A percentile compares a stretch with the other conserved stretches of the same genome.
Conservation (phyloP, 2,329 filamentous ascomycete species). For the Calonectria honghensis region DNA sequence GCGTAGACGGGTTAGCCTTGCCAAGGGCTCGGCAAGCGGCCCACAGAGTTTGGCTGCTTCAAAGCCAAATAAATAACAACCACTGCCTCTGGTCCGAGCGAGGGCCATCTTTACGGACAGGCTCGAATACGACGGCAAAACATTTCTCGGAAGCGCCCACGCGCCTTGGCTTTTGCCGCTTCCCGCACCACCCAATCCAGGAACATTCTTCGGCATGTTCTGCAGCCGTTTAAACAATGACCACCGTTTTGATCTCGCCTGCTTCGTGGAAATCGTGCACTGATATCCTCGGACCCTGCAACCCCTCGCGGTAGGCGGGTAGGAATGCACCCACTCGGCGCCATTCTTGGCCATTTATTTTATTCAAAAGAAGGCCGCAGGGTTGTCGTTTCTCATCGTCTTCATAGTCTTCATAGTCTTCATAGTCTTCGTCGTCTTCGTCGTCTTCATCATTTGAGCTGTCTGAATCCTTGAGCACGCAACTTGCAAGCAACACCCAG, state of each 20-base stretch:
- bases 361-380: not conserved
- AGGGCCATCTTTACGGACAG: not conserved
- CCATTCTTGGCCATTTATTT: not conserved
- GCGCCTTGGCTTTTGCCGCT: not conserved
- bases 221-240: not conserved
- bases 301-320: not conserved
- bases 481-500: not conserved
- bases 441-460: not conserved
- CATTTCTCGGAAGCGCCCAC: not conserved
- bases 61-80: constrained; percentile 13
- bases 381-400: not conserved
- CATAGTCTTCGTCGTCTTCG: too few relatives aligned
- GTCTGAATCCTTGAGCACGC: not conserved
- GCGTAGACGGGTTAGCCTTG: constrained; percentile 14
- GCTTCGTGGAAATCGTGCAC: not conserved
- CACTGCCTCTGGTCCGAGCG: constrained; percentile 5
- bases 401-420: too few relatives aligned
- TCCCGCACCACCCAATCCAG: not conserved
- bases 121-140: not conserved
- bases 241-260: not conserved
- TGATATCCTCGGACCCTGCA: not conserved
- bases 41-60: constrained; percentile 8
- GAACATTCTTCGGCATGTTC: not conserved
- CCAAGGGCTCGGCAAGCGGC: constrained; percentile 12
- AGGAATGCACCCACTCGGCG: not conserved